Conservation (phyloP, 176 grass and related monocot species). For the Pontederia crassipes region DNA sequence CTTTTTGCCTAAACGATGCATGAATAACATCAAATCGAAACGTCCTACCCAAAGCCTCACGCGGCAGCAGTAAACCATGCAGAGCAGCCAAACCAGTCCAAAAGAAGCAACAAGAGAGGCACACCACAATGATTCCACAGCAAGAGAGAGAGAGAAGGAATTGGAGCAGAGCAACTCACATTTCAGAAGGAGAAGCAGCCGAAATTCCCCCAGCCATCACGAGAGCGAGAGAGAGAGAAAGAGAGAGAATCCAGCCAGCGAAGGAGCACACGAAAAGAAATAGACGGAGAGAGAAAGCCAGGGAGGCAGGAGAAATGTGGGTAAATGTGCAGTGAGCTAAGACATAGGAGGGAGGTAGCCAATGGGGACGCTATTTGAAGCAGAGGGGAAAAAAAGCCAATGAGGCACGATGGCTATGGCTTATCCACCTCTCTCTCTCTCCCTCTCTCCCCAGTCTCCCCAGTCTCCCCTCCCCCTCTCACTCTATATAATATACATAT, state of each 20-base stretch:
- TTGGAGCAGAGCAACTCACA: constrained; percentile 11
- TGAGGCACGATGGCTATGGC: too few species aligned
- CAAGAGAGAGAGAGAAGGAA: constrained; percentile 11
- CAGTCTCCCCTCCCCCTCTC: not conserved
- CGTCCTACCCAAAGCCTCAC: too few species aligned
- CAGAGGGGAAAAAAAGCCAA: not conserved
- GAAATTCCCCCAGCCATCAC: constrained; percentile 19
- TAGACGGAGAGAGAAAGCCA: not conserved
- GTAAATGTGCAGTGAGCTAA: not conserved
- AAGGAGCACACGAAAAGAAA: constrained; percentile 17
- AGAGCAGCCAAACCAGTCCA: not conserved
- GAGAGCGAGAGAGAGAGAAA: not conserved
- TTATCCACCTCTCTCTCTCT: not conserved
- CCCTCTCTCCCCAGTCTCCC: not conserved
- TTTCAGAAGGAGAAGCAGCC: constrained; percentile 12
- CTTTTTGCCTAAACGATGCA: not conserved
- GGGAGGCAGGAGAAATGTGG: not conserved
- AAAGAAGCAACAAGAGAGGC: not conserved
- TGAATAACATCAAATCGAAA: not conserved
- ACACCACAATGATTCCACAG: constrained; percentile 10
- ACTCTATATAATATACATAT: too few species aligned
- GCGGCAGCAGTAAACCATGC: not conserved
- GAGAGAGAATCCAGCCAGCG: not conserved
- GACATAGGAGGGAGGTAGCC: constrained; percentile 7
- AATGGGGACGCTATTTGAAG: constrained; percentile 21